Base-by-base conservation (phyloP, 805 yeast species). In the Metschnikowia lunata region DNA sequence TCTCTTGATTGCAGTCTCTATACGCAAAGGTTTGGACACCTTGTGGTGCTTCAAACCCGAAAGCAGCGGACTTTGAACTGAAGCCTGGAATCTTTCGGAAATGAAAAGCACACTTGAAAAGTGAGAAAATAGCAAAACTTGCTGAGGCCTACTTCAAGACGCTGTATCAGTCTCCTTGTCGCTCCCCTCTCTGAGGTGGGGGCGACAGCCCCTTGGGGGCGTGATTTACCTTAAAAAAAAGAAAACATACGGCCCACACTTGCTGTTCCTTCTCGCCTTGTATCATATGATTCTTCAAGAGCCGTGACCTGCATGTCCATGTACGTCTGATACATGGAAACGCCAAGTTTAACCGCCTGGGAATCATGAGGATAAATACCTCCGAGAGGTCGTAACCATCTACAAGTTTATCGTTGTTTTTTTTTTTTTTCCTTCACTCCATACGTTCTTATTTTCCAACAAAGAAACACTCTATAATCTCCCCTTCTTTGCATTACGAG, bases 21-120 rank as follows among this genome's bases (percentile, higher is more conserved):
- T 40, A 39, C 46, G 46, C 46, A 43, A 34, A 12, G 46, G 46
- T 43, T 38, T 43, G 42, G 46, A 13, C 30, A 26, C 46, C 39
- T 7, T 6, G 46, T 12, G 35, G 12, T 35, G 23, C 23, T 18
- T 18, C 5, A 5, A 18, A 18, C 23, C 23, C 23, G 23, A 3
- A 18, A 18, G 23, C 23, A 18, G 23, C 23, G 23, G 23, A 18
- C 23, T 18, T 18, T 18, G 5, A 5, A 18, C 23, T 18, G 23
- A 18, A 18, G 3, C 23, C 23, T 18, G 23, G 5, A 5, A 18
- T 18, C 23, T 18, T 18, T 18, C 23, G 3, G 5, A 18, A 18
- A 18, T 18, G 5, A 3, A 18, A 18, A 18, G 4, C 23, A 18
- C 23, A 3, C 23, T 18, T 3, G 23, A 18, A 18, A 18, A 18